Percentiles rank a stretch among this genome's conserved stretches.
phyloP scores from a whole-genome alignment of 1,284 basidiomycete species.

The Sanghuangporus sanghuang region DNA sequence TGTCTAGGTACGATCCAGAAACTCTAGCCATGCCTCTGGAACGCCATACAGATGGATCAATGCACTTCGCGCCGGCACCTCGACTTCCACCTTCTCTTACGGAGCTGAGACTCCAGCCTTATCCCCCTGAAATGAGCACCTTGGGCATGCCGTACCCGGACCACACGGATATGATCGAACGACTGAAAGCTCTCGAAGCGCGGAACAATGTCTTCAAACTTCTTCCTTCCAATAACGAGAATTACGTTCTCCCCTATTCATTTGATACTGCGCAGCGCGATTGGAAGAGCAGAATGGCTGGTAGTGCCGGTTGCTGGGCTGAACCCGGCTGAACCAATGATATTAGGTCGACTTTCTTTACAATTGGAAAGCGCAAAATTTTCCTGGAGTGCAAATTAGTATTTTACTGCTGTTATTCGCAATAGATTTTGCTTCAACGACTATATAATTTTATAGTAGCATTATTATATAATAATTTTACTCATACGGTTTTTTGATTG shows the following conservation, averaged over 20 bases:
- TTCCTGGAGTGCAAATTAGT: not conserved
- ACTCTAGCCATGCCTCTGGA: constrained; percentile 12
- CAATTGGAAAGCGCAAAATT: not conserved
- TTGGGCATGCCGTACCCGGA: constrained; percentile 15
- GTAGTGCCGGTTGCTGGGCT: constrained; percentile 15
- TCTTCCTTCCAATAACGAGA: constrained; percentile 13
- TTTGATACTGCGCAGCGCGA: constrained; percentile 14
- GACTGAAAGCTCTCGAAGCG: constrained; percentile 8
- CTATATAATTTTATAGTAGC: not conserved
- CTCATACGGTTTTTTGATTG: not conserved
- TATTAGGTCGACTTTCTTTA: not conserved
- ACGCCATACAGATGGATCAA: constrained; percentile 7
- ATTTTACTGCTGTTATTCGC: not conserved
- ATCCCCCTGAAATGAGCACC: constrained; percentile 15
- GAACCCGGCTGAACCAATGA: not conserved
- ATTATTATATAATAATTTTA: not conserved
- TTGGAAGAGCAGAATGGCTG: constrained; percentile 16
- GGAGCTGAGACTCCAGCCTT: constrained; percentile 15
- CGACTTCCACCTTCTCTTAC: constrained; percentile 9
- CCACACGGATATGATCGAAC: constrained; percentile 14
- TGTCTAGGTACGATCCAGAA: constrained; percentile 14
- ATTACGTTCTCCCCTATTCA: constrained; percentile 15
- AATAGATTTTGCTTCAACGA: not conserved
- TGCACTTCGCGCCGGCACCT: constrained; percentile 2
- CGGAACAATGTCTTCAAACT: constrained; percentile 10